Conservation (phyloP, 2,329 filamentous ascomycete species). For the Sarocladium strictum region DNA sequence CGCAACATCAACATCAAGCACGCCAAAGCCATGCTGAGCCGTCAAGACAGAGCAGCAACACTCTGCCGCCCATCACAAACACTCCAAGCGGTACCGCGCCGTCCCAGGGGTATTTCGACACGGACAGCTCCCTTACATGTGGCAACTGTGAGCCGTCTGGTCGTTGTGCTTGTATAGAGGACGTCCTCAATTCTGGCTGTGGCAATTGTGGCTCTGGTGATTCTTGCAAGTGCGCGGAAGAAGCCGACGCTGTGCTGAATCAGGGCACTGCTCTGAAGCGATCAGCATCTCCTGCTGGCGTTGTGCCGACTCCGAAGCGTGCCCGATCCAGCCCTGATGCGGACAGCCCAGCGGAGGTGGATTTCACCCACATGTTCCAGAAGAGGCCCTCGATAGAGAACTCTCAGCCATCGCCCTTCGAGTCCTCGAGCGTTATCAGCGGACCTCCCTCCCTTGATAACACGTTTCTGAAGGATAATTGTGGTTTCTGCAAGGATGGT, state of each 20-base stretch:
- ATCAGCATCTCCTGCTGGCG: slow-evolving; percentile 37
- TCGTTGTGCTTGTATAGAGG: slow-evolving; percentile 53
- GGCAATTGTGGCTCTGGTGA: slow-evolving; percentile 58
- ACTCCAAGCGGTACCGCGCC: not conserved
- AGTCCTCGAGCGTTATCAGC: slow-evolving; percentile 27
- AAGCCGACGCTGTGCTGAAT: slow-evolving; percentile 47
- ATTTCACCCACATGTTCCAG: slow-evolving; percentile 65
- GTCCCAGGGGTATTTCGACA: not conserved
- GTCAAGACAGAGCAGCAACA: not conserved
- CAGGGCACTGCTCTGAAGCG: slow-evolving; percentile 38
- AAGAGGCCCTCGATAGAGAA: slow-evolving; percentile 29
- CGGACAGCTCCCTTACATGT: slow-evolving; percentile 35
- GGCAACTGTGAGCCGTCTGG: slow-evolving; percentile 49
- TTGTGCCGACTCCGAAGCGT: slow-evolving; percentile 47
- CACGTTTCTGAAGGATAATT: slow-evolving; percentile 57
- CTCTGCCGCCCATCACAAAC: slow-evolving; percentile 3
- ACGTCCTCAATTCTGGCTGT: slow-evolving; percentile 53
- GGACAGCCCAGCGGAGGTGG: slow-evolving; percentile 60
- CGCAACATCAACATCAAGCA: slow-evolving; percentile 17
- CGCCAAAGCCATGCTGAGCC: not conserved
- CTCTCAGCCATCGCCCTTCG: slow-evolving; percentile 18
- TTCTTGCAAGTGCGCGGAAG: slow-evolving; percentile 59
- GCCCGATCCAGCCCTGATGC: slow-evolving; percentile 41
- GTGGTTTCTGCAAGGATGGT: slow-evolving; percentile 77
- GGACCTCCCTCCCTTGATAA: slow-evolving; percentile 28